Evolutionary conservation across 1,284 basidiomycete species (phyloP), one percentile per base, ranked within the genome.

Genomic region (Tremellales sp.): DNA sequence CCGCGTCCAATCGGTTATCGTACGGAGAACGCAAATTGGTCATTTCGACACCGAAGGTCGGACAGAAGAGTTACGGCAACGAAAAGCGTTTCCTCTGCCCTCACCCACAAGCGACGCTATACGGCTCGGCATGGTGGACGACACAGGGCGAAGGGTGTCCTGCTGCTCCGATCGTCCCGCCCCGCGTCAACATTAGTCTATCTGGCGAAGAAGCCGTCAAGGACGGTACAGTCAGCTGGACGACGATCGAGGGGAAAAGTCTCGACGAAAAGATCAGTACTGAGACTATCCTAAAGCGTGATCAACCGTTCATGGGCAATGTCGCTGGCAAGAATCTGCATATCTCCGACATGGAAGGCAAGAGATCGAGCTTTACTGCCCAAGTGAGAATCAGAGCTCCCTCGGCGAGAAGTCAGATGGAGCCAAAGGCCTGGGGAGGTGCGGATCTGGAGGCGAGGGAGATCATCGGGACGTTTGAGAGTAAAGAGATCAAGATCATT

Each of bases 61-160:
- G 90, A 2, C 94, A 97, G 77, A 96, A 97, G 72, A 91, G 88
- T 17, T 97, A 97, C 67, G 92, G 91, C 35, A 91, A 86, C 11
- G 93, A 97, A 75, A 96, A 97, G 75, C 82, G 93, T 43, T 97
- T 97, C 80, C 81, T 97, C 13, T 96, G 92, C 67, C 94, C 94
- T 2, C 93, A 92, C 46, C 93, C 93, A 3, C 91, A 90, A 43
- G 93, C 91, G 29, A 86, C 92, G 64, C 82, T 97, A 78, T 87
- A 96, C 64, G 94, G 93, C 42, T 87, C 89, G 66, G 86, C 87
- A 23, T 97, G 93, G 93, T 97, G 91, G 89, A 61, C 68, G 10
- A 62, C 60, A 15, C 58, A 58, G 22, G 59, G 65, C 4, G 68
- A 72, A 39, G 60, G 62, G 19, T 68, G 67, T 41, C 64, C 67